Conservation (phyloP, 176 grass and related monocot species). For the Saccharum spontaneum region DNA sequence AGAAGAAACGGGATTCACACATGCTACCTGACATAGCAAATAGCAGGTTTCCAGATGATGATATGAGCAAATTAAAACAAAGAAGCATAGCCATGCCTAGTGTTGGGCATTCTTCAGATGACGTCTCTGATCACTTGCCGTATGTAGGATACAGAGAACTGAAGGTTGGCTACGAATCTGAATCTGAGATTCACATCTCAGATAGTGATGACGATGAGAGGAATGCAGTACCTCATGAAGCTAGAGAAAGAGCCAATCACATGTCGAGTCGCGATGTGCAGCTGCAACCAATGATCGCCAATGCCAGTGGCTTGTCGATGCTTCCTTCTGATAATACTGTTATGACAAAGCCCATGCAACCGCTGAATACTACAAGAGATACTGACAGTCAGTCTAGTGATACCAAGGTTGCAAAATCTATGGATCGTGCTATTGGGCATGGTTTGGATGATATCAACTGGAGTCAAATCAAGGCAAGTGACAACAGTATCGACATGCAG, state of each 20-base stretch:
- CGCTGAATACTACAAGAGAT: conserved; percentile 18
- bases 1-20: conserved; percentile 31
- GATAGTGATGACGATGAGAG: conserved; percentile 28
- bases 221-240: conserved; percentile 6
- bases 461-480: conserved; percentile 29
- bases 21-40: conserved; percentile 20
- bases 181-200: conserved; percentile 44
- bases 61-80: conserved; percentile 27
- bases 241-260: conserved; percentile 11
- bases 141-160: conserved; percentile 56
- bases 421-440: conserved; percentile 31
- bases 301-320: neutral
- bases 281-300: conserved; percentile 34
- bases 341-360: neutral
- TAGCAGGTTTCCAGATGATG: conserved; percentile 23
- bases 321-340: conserved; percentile 17
- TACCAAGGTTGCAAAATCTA: conserved; percentile 22
- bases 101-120: conserved; percentile 40
- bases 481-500: neutral
- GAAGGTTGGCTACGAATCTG: conserved; percentile 54
- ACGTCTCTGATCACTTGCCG: conserved; percentile 31
- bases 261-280: conserved; percentile 23
- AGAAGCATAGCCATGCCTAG: conserved; percentile 36
- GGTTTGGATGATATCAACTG: conserved; percentile 49
- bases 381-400: neutral